These are phyloP conservation scores for Globisporangium abappressorium DNA, from an alignment of 352 stramenopile genomes.

Conservation along the genomic window DNA sequence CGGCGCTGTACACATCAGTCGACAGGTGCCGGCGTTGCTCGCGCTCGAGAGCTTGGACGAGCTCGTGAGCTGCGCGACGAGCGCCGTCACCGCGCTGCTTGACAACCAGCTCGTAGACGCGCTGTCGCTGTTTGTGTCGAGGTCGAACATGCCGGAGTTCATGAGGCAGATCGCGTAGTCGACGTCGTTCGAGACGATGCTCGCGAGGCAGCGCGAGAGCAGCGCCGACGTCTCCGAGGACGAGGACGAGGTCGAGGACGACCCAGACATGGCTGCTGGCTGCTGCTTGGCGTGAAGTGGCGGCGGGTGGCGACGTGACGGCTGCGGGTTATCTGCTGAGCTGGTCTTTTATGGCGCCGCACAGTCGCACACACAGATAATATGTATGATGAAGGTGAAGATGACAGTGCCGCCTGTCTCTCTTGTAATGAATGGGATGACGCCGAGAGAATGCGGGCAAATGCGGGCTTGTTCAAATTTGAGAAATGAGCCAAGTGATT, in stretches of 20 bases:
- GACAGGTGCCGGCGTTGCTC: conserved; percentile 22
- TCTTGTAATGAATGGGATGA: too few species aligned
- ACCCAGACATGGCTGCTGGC: neutral
- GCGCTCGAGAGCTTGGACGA: conserved; percentile 12
- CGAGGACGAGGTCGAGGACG: conserved; percentile 16
- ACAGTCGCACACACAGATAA: too few species aligned
- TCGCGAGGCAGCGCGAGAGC: conserved; percentile 34
- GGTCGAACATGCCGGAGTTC: conserved; percentile 61
- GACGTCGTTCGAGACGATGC: conserved; percentile 36
- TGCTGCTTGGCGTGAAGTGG: neutral
- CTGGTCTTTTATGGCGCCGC: too few species aligned
- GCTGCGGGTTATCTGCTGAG: too few species aligned
- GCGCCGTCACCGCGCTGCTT: neutral
- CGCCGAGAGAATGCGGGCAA: too few species aligned
- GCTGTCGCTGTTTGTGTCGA: conserved; percentile 12
- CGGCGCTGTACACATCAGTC: conserved; percentile 31
- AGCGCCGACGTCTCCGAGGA: conserved; percentile 21
- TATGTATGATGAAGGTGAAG: too few species aligned
- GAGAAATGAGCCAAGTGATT: too few species aligned
- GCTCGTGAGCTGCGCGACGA: conserved; percentile 10
- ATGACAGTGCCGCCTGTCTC: too few species aligned
- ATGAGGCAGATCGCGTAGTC: conserved; percentile 58
- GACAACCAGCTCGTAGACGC: conserved; percentile 10
- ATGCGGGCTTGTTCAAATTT: too few species aligned
- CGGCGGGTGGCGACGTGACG: too few species aligned